Evolutionary conservation across 2,329 filamentous ascomycete genomes (phyloP), one percentile per base, ranked within the genome.

Genomic region (Ceratocystis smalleyi): DNA sequence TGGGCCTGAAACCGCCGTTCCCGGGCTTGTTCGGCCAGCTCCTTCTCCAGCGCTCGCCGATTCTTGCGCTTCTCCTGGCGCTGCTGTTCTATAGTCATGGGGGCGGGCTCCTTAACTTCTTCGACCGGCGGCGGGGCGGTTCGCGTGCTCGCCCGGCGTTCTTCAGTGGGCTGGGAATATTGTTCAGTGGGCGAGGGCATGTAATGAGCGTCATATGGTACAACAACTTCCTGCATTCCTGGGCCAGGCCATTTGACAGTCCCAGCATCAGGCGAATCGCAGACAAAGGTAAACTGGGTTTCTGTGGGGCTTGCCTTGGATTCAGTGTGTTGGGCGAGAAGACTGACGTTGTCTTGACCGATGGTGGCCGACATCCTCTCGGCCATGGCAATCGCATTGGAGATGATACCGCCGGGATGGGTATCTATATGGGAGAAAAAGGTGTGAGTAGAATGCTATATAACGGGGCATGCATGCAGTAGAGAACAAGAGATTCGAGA

Each of bases 211-310:
- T 54, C 70, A 65, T 40, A 40, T 69, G n/a, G 43, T 35, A 43
- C 40, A 22, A 22, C 32, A 5, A 69, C 57, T 7, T 73, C 71
- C 59, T 76, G 54, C 27, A 57, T 57, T 5, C 27, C 75, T 67
- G 75, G 74, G 71, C 85, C 83, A 54, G 88, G 88, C 85, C 88
- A 89, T 62, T 85, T 84, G 72, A 90, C 82, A 64, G 87, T 84
- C 66, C 87, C 89, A 0, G 89, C 86, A 45, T 91, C 89, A 72
- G 94, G 90, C 1, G 91, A 92, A 70, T 95, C 89, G 74, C 91
- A 96, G 12, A 90, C 95, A 72, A 99, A 99, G 8, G 94, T 99
- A 73, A 99, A 99, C 70, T 96, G 90, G 0, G 88, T 87, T 65
- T 91, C 89, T 5, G 86, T 83, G 3, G 88, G 84, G 43, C 81